Evolutionary conservation across 805 yeast species (phyloP).

Genomic region (Candida peoriensis): DNA sequence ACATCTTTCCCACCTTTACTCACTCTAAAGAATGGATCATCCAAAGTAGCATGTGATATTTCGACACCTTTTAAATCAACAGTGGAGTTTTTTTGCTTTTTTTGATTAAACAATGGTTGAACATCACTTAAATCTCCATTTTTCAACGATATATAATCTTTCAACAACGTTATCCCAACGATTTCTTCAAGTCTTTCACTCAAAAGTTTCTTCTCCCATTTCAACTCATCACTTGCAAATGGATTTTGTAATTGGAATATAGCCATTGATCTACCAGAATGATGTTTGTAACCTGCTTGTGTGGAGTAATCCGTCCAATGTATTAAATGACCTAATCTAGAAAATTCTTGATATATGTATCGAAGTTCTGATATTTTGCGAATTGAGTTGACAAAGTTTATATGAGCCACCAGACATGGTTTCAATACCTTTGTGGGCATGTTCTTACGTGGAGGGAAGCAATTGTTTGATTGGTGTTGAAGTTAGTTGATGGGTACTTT

Average conservation of each 20-base stretch:
- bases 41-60: slow-evolving; percentile 6
- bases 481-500: no score
- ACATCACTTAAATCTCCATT: slow-evolving; percentile 2
- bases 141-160: slow-evolving; percentile 2
- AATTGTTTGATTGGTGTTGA: no score
- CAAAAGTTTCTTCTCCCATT: background rate
- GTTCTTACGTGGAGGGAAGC: background rate
- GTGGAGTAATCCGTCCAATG: slow-evolving; percentile 13
- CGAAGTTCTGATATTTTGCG: slow-evolving; percentile 1
- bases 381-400: slow-evolving; percentile 7
- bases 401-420: slow-evolving; percentile 9
- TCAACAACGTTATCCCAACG: slow-evolving; percentile 4
- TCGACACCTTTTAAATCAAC: background rate
- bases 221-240: background rate
- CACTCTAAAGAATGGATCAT: slow-evolving; percentile 11
- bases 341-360: slow-evolving; percentile 7
- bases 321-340: slow-evolving; percentile 6
- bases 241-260: slow-evolving; percentile 3
- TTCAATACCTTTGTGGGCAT: background rate
- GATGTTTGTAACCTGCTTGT: slow-evolving; percentile 11
- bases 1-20: background rate
- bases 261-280: slow-evolving; percentile 12
- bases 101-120: slow-evolving; percentile 3
- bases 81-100: background rate
- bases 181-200: slow-evolving; percentile 3